Conservation (phyloP, 2,329 filamentous ascomycete species). For the Cytospora chrysosperma region DNA sequence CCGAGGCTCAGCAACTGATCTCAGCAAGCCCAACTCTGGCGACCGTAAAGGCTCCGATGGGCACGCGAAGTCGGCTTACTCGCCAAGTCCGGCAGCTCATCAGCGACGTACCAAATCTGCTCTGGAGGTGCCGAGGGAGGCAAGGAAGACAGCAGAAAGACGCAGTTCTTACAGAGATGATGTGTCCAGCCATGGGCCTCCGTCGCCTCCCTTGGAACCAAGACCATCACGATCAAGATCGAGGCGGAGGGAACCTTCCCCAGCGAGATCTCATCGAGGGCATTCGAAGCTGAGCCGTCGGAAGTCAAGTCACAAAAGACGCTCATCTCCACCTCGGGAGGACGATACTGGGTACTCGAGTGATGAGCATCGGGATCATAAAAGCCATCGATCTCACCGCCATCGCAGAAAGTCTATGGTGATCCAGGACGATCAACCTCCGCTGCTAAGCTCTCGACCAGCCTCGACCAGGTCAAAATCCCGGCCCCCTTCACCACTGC, state of each 20-base stretch:
- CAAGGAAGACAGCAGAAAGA: slow-evolving; percentile 21
- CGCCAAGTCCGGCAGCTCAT: slow-evolving; percentile 17
- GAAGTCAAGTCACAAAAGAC: slow-evolving; percentile 30
- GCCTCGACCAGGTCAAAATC: slow-evolving; percentile 33
- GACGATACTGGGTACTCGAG: slow-evolving; percentile 39
- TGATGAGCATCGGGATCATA: slow-evolving; percentile 37
- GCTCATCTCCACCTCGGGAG: slow-evolving; percentile 30
- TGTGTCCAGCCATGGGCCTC: slow-evolving; percentile 6
- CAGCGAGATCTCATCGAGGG: slow-evolving; percentile 29
- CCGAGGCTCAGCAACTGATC: slow-evolving; percentile 16
- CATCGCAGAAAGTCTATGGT: slow-evolving; percentile 37
- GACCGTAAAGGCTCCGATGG: slow-evolving; percentile 24
- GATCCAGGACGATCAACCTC: slow-evolving; percentile 36
- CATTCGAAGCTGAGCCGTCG: slow-evolving; percentile 30
- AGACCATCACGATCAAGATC: slow-evolving; percentile 31
- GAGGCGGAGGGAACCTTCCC: slow-evolving; percentile 35
- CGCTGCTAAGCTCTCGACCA: slow-evolving; percentile 24
- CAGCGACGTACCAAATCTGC: slow-evolving; percentile 37
- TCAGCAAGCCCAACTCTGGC: slow-evolving; percentile 20
- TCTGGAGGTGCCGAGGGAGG: slow-evolving; percentile 25
- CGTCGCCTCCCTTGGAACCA: slow-evolving; percentile 26
- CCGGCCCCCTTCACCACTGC: slow-evolving; percentile 36
- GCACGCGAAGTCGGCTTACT: slow-evolving; percentile 19
- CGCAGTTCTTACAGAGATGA: slow-evolving; percentile 24
- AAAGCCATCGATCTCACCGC: slow-evolving; percentile 31